Base-by-base conservation (phyloP, 2,329 filamentous ascomycete species). In the Trichoderma lentiforme region DNA sequence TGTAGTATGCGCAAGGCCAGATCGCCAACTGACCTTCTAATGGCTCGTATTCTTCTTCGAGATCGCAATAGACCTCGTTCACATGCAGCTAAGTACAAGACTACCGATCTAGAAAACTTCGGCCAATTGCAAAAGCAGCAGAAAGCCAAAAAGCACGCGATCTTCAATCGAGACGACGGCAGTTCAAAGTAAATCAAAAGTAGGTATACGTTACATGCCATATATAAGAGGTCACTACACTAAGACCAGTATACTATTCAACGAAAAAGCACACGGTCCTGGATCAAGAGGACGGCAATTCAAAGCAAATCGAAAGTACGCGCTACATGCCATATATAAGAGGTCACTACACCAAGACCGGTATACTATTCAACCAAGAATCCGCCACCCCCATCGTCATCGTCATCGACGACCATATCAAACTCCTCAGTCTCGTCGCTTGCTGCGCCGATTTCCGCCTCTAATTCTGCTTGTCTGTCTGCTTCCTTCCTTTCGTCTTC, bases 351-450 rank as follows among this genome's bases (percentile, higher is more conserved):
- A 15, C 12, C 3, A 53, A 18, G 28, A 15, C 32, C 15, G 5
- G 21, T 24, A 34, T 21, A n/a, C 72, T 72, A 84, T 18, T 84
- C 82, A 21, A 83, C 72, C 64, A 86, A 68, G 74, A 85, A 86
- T 4, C 85, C 84, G 3, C 83, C 84, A 21, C 86, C 86, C 36
- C 83, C 86, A 73, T 81, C 81, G 8, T 81, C 80, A 11, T 80
- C 81, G 72, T 82, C 82, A n/a, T 81, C 80, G 28, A 75, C 79
- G 28, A 79, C 79, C 79, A 84, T 83, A 34, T 83, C 80, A 76
- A 82, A 83, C 75, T 84, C 84, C 73, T 82, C 83, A 57, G 81
- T 84, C 28, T 80, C 81, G 74, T 84, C 84, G 67, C 83, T 82
- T 60, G 77, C 75, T 6, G 78, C 83, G 34, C 80, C 79, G 8